Conservation (phyloP, 805 yeast species). For the Yarrowia keelungensis region DNA sequence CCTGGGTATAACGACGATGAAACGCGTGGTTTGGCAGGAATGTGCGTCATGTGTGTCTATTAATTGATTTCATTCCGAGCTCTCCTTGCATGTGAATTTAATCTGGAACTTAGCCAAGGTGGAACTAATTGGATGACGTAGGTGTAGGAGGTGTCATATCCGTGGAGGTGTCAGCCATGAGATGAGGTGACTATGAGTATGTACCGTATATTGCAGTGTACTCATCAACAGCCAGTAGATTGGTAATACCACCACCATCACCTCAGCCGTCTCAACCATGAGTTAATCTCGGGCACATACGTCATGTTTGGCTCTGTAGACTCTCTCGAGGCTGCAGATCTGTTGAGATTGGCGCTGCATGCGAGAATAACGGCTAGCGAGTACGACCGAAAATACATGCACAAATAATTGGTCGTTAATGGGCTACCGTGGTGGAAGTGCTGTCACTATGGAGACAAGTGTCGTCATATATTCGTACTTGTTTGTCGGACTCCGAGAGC, state of each 20-base stretch:
- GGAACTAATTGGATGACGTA: too few species aligned
- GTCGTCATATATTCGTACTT: too few species aligned
- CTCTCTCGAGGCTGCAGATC: slow-evolving; percentile 2
- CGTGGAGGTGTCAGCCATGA: too few species aligned
- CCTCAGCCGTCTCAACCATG: slow-evolving; percentile 8
- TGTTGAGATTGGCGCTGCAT: slow-evolving; percentile 24
- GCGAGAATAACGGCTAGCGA: not conserved
- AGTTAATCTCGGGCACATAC: not conserved
- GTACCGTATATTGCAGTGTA: too few species aligned
- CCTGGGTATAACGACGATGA: slow-evolving; percentile 29
- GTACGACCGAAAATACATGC: too few species aligned
- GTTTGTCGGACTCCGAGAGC: not conserved
- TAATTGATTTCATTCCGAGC: slow-evolving; percentile 24
- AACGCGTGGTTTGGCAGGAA: slow-evolving; percentile 30
- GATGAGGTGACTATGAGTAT: too few species aligned
- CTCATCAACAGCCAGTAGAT: too few species aligned
- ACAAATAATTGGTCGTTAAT: too few species aligned
- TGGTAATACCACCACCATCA: too few species aligned
- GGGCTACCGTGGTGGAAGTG: too few species aligned
- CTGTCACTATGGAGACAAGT: too few species aligned
- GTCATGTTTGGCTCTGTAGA: not conserved
- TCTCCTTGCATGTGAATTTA: slow-evolving; percentile 20
- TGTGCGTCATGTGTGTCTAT: slow-evolving; percentile 15
- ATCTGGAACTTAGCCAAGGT: slow-evolving; percentile 17
- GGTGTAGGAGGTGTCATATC: too few species aligned